Evolutionary conservation across 495 filamentous ascomycete genomes (phyloP).

Genomic region (Penicillium diatomitis): DNA sequence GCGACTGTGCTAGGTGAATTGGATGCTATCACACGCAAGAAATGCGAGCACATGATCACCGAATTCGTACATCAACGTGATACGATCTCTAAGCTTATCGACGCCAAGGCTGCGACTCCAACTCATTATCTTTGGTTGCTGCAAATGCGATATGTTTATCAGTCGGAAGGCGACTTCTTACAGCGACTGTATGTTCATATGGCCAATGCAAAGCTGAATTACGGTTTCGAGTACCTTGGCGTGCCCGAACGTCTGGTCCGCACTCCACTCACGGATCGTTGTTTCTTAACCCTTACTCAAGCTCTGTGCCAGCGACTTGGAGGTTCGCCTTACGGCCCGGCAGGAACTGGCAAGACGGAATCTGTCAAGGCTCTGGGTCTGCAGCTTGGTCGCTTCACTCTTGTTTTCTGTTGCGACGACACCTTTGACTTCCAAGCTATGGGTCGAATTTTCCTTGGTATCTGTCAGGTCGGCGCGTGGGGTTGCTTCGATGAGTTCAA

Average conservation of each 20-base stretch:
- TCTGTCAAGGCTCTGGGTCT: constrained; percentile 96
- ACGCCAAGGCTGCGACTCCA: constrained; percentile 62
- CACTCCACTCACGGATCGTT: constrained; percentile 93
- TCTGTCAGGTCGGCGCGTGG: constrained; percentile 98
- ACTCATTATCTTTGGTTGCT: constrained; percentile 87
- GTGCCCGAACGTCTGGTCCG: constrained; percentile 92
- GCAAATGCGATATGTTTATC: constrained; percentile 96
- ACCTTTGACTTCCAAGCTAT: constrained; percentile 99
- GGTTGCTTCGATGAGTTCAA: constrained; percentile 99
- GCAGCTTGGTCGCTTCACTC: constrained; percentile 91
- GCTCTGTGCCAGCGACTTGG: constrained; percentile 90
- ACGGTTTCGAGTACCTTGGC: constrained; percentile 96
- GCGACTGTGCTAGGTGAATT: constrained; percentile 85
- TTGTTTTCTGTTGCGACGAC: constrained; percentile 98
- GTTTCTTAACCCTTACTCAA: constrained; percentile 95
- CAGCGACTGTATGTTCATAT: constrained; percentile 85
- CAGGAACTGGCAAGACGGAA: constrained; percentile 98
- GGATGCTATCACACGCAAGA: constrained; percentile 78
- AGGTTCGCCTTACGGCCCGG: constrained; percentile 94
- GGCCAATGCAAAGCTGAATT: constrained; percentile 91
- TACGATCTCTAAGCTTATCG: constrained; percentile 72
- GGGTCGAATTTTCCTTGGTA: constrained; percentile 98
- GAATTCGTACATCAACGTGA: constrained; percentile 98
- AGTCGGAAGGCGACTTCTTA: constrained; percentile 66
- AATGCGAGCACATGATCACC: constrained; percentile 97